phyloP scores from a whole-genome alignment of 108 stramenopile genomes.

The Asterionellopsis glacialis region DNA sequence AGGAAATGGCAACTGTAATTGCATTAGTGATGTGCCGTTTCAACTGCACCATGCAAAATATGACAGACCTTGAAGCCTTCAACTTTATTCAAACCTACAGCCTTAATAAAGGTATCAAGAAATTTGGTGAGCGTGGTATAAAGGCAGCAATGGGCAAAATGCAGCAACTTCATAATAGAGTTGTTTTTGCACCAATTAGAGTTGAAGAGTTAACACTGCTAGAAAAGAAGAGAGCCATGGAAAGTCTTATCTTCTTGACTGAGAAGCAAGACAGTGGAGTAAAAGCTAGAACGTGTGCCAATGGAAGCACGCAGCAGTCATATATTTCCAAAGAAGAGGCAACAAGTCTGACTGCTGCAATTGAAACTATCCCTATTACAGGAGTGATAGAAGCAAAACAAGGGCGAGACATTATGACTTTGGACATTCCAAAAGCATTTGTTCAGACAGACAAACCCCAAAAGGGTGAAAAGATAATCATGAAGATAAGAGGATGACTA shows the following conservation, averaged over 20 bases:
- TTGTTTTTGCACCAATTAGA: constrained; percentile 15
- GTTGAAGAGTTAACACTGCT: constrained; percentile 3
- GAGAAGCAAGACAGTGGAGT: constrained; percentile 15
- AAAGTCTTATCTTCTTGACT: constrained; percentile 24
- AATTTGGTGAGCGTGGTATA: constrained; percentile 23
- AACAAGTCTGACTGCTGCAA: constrained; percentile 16
- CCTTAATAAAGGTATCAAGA: constrained; percentile 14
- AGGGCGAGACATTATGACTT: constrained; percentile 17
- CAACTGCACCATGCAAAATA: too few relatives aligned
- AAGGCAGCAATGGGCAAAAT: constrained; percentile 20
- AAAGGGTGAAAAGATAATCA: not conserved
- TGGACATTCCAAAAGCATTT: constrained; percentile 33
- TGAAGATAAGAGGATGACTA: constrained; percentile 5
- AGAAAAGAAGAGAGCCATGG: constrained; percentile 13
- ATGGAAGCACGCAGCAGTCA: constrained; percentile 5
- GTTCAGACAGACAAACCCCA: constrained; percentile 19
- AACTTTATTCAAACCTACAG: not conserved
- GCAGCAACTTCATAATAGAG: constrained; percentile 28
- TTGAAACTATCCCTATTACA: constrained; percentile 9
- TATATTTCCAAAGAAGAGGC: constrained; percentile 9
- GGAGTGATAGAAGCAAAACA: constrained; percentile 26
- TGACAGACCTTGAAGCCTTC: too few relatives aligned
- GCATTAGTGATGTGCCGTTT: not conserved
- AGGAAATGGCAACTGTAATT: not conserved
- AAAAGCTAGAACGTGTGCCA: constrained; percentile 16